phyloP scores from a whole-genome alignment of 257 asterid genomes.

The Voacanga thouarsii region DNA sequence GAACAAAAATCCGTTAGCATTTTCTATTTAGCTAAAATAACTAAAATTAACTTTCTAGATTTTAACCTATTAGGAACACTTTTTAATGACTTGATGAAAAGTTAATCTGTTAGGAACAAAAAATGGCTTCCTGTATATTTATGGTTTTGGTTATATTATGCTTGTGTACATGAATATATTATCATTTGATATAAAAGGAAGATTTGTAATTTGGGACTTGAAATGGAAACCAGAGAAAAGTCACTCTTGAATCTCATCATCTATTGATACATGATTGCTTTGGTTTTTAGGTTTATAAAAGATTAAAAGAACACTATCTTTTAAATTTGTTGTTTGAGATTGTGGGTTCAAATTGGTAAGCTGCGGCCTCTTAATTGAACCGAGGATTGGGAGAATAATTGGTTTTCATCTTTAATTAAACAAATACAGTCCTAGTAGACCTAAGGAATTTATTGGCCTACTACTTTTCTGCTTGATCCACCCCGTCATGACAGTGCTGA shows the following conservation, averaged over 20 bases:
- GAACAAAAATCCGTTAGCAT: too few relatives aligned
- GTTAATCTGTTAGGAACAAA: too few relatives aligned
- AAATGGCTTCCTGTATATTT: too few relatives aligned
- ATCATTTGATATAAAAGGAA: background rate
- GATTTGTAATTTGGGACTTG: background rate
- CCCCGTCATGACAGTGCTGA: conserved; percentile 71
- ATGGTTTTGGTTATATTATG: background rate
- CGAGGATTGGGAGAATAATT: background rate
- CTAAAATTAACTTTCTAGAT: too few relatives aligned
- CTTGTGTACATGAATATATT: background rate
- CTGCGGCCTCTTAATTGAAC: background rate
- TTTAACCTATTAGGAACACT: too few relatives aligned
- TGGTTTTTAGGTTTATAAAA: background rate
- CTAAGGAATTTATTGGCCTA: conserved; percentile 72
- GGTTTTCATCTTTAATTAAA: too few relatives aligned
- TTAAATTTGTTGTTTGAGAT: background rate
- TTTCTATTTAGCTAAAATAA: too few relatives aligned
- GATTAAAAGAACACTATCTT: background rate
- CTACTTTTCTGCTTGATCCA: conserved; percentile 69
- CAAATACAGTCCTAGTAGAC: conserved; percentile 55
- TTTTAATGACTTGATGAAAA: too few relatives aligned
- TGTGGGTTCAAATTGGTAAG: background rate
- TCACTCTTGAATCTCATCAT: background rate
- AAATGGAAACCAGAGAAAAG: background rate
- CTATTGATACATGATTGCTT: background rate